Base-by-base conservation (phyloP, 768 basidiomycete species). In the Lactarius indigo region DNA sequence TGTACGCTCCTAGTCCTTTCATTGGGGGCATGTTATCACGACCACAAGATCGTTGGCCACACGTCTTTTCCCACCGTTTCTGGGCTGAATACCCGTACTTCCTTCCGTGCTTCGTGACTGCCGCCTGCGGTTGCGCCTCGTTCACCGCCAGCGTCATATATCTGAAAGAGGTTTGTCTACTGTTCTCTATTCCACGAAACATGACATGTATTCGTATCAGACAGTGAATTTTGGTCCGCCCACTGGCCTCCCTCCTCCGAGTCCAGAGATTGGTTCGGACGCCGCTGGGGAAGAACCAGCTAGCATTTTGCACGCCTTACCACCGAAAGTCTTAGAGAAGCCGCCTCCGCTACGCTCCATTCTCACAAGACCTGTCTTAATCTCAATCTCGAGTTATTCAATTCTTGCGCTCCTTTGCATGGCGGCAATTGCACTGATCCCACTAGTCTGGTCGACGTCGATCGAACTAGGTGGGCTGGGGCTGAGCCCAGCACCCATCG, bases 381-480 rank as follows among this genome's bases (percentile, higher is more conserved):
- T 84, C 56, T 76, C 81, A 26, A 72, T 82, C 28, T 63, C 72
- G 59, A 84, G 81, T 68, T 83, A 82, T 70, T 76, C 72, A 52
- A 68, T 72, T 7, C 74, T 84, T n/a, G 77, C 76, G 18, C 78
- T 85, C n/a, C 69, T 80, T 9, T 80, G 82, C 41, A 78, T 79
- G 31, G 73, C 76, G 6, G 63, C 78, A 61, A 47, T 70, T 17
- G 78, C 78, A n/a, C 74, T 86, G 20, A 41, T 76, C 1, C 83
- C 85, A 2, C 72, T 84, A 41, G 81, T 84, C 71, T 78, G 78
- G 57, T 74, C 80, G 37, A 81, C 2, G 82, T 17, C 50, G 15
- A 26, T 52, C 23, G 50, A 52, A 26, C 26, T 52, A 7, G 50
- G 50, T 5, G 50, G 80, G 3, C 75, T 81, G 9, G 75, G 76